Evolutionary conservation across 2,329 filamentous ascomycete genomes (phyloP).

Genomic region (Blastomyces percursus): DNA sequence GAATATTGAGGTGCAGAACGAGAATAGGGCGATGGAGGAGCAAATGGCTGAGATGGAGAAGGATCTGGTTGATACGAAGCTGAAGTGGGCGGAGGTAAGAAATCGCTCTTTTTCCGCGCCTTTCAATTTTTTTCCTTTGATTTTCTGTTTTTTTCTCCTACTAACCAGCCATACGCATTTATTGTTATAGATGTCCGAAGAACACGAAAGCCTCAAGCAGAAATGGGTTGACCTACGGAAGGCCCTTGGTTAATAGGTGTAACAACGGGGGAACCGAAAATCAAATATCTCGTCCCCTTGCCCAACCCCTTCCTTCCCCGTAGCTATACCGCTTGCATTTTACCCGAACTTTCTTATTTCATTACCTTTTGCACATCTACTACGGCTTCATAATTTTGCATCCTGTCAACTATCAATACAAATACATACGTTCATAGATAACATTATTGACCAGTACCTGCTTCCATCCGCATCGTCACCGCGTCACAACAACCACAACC

Average conservation of each 20-base stretch:
- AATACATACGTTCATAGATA: slow-evolving; percentile 6
- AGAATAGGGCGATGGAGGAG: slow-evolving; percentile 80
- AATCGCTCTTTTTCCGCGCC: background rate
- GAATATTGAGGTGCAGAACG: slow-evolving; percentile 86
- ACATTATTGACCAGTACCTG: background rate
- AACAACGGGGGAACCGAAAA: background rate
- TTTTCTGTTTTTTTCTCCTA: background rate
- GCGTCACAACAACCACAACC: background rate
- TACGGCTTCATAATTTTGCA: background rate
- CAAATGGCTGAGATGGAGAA: slow-evolving; percentile 87
- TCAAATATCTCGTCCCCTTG: background rate
- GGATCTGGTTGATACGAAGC: slow-evolving; percentile 82
- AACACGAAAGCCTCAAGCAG: slow-evolving; percentile 60
- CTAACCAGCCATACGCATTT: background rate
- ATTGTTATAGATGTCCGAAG: slow-evolving; percentile 51
- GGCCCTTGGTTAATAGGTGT: slow-evolving; percentile 36
- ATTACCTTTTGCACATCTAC: background rate
- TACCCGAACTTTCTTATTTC: background rate
- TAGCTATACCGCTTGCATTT: background rate
- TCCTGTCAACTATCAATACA: background rate
- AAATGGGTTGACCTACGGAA: slow-evolving; percentile 65
- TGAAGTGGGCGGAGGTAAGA: slow-evolving; percentile 88
- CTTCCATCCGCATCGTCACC: background rate
- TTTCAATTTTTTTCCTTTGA: background rate
- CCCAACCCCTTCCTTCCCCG: background rate